These are phyloP conservation scores for Verticillium tricorpus DNA, from an alignment of 2,329 filamentous ascomycete genomes.

Conservation along the genomic window DNA sequence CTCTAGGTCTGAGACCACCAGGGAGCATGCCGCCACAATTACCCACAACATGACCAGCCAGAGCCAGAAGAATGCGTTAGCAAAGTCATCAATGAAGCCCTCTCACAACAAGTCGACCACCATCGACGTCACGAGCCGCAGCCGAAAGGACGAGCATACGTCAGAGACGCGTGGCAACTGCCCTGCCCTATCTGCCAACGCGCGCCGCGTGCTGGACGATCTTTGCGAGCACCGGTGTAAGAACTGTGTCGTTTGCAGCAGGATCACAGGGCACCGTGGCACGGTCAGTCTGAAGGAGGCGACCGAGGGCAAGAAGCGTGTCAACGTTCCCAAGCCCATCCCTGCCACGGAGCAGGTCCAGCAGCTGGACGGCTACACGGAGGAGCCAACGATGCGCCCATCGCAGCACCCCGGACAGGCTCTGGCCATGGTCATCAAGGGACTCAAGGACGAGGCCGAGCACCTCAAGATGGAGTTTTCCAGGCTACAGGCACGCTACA, in stretches of 20 bases:
- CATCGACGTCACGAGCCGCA: conserved; percentile 11
- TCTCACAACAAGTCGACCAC: conserved; percentile 10
- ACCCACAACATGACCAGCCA: conserved; percentile 15
- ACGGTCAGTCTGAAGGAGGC: conserved; percentile 30
- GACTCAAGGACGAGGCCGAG: conserved; percentile 71
- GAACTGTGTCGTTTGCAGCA: conserved; percentile 54
- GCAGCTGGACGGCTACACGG: conserved; percentile 38
- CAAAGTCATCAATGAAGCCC: conserved; percentile 8
- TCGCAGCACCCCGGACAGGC: conserved; percentile 67
- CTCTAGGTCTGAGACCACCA: not conserved
- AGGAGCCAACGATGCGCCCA: conserved; percentile 58
- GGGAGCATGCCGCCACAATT: conserved; percentile 10
- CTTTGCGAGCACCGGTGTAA: conserved; percentile 50
- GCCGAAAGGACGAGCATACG: conserved; percentile 8
- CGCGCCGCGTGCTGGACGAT: conserved; percentile 47
- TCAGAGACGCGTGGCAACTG: conserved; percentile 20
- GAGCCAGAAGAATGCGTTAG: conserved; percentile 8
- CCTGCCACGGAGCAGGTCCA: conserved; percentile 60
- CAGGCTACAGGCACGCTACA: conserved; percentile 57
- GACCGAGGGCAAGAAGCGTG: conserved; percentile 47
- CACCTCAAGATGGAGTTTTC: conserved; percentile 71
- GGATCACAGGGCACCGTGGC: conserved; percentile 43
- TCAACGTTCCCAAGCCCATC: conserved; percentile 60
- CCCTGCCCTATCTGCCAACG: conserved; percentile 46
- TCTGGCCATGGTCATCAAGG: conserved; percentile 78